Base-by-base conservation (phyloP, 148 eudicot species). In the Limonium bicolor region DNA sequence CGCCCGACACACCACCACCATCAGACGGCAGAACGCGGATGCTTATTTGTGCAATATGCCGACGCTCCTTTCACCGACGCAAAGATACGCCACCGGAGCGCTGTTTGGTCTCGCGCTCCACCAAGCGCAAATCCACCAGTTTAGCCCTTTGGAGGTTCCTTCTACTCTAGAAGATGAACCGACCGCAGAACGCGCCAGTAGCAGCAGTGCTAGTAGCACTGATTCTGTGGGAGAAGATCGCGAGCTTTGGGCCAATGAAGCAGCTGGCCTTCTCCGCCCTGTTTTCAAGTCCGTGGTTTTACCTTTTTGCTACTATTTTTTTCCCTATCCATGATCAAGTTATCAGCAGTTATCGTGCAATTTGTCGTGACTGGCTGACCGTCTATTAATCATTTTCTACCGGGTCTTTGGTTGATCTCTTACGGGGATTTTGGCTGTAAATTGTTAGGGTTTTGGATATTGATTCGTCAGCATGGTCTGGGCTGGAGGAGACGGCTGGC, bases 81-180 rank as follows among this genome's bases (percentile, higher is more conserved):
- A 90, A 59, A 57, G 70, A 29, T 85, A 80, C 60, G 97, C 84
- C 6, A 75, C 93, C 30, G 95, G 72, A 20, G 69, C 77, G 3
- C 61, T 90, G 34, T 84, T 80, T 57, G 81, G 77, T 3, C 16
- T 90, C 48, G 77, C 93, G 22, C 58, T 90, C 13, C 66, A 71
- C 65, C 82, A 84, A 45, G 92, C 87, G 1, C 93, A 84, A 43
- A 70, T 66, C 38, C 84, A 80, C 59, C 95, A 84, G 65, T 70
- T 80, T 6, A 71, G 65, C 1, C 80, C 70, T 12, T 61, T 84
- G 7, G 80, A 78, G 5, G 39, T 2, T 42, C 13, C 27, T 6
- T 14, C 41, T 7, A 51, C 34, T 15, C 50, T 44, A 17, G 37
- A 8, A 41, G 54, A 43, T 28, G 61, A 58, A 18, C 60, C 54